Evolutionary conservation across 2,329 filamentous ascomycete species (phyloP).

Genomic region (Hypomyces rosellus): DNA sequence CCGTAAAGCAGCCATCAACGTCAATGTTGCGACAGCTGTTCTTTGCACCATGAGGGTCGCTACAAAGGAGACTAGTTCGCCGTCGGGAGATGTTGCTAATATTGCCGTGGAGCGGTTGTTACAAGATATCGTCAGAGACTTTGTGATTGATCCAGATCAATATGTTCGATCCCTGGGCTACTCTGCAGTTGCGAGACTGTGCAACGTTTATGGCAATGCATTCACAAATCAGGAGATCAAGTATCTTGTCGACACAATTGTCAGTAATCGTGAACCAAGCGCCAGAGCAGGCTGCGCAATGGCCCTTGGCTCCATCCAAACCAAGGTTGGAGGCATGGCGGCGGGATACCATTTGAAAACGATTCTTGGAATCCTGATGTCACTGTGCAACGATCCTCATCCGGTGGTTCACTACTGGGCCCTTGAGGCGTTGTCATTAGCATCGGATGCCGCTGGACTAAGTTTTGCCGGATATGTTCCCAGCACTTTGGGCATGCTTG

Average conservation of each 20-base stretch:
- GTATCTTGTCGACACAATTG: conserved; percentile 86
- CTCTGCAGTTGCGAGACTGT: conserved; percentile 78
- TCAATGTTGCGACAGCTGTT: conserved; percentile 82
- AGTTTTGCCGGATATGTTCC: conserved; percentile 89
- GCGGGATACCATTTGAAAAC: conserved; percentile 94
- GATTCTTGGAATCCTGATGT: conserved; percentile 97
- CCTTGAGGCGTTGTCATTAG: conserved; percentile 76
- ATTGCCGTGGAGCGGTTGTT: conserved; percentile 75
- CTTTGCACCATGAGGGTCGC: conserved; percentile 76
- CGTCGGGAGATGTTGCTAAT: conserved; percentile 66
- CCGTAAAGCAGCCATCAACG: conserved; percentile 80
- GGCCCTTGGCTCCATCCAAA: conserved; percentile 87
- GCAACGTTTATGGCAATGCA: conserved; percentile 73
- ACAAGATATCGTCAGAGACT: conserved; percentile 65
- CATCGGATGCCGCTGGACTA: conserved; percentile 85
- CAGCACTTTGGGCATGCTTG: conserved; percentile 86
- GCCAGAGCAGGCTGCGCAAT: conserved; percentile 91
- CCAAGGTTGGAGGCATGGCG: conserved; percentile 94
- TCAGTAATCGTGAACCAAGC: conserved; percentile 86
- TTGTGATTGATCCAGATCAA: conserved; percentile 76
- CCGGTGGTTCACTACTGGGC: conserved; percentile 96
- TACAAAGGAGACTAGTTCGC: conserved; percentile 69
- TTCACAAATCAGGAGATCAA: conserved; percentile 91
- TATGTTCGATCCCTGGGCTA: conserved; percentile 82
- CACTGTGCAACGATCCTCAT: conserved; percentile 89